phyloP scores from a whole-genome alignment of 179 eudicot species.

The Sideroxylon spinosum region DNA sequence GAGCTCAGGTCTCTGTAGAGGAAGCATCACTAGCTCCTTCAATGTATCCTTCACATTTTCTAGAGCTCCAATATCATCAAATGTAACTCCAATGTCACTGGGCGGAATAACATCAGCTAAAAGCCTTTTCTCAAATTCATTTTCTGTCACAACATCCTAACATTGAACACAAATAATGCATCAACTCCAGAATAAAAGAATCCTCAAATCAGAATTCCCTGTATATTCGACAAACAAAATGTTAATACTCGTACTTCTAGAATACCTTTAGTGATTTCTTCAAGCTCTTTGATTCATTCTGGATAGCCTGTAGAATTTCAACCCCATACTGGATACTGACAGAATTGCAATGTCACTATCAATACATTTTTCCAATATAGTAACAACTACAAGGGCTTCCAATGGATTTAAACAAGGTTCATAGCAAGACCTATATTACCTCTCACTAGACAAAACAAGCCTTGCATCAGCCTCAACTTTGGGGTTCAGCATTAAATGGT shows the following conservation, averaged over 20 bases:
- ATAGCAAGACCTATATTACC: slow-evolving; percentile 29
- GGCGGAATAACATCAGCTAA: slow-evolving; percentile 81
- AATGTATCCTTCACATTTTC: slow-evolving; percentile 87
- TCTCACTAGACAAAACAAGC: slow-evolving; percentile 54
- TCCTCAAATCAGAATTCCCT: background rate
- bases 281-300: slow-evolving; percentile 66
- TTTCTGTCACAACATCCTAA: slow-evolving; percentile 80
- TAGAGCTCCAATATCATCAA: slow-evolving; percentile 88
- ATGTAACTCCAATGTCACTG: slow-evolving; percentile 79
- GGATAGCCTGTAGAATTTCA: slow-evolving; percentile 51
- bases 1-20: slow-evolving; percentile 78
- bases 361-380: slow-evolving; percentile 2
- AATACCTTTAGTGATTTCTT: slow-evolving; percentile 77
- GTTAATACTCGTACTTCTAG: background rate
- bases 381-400: slow-evolving; percentile 17
- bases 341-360: slow-evolving; percentile 15
- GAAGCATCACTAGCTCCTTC: slow-evolving; percentile 89
- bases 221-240: background rate
- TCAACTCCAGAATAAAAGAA: background rate
- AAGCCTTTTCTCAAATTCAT: slow-evolving; percentile 83
- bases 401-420: background rate
- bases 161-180: slow-evolving; percentile 6
- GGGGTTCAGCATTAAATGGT: slow-evolving; percentile 56
- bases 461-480: slow-evolving; percentile 35
- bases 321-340: slow-evolving; percentile 66